A percentile compares a stretch with the other conserved stretches of the same genome.
Conservation (phyloP, 345 rosid species). For the Aegle marmelos region DNA sequence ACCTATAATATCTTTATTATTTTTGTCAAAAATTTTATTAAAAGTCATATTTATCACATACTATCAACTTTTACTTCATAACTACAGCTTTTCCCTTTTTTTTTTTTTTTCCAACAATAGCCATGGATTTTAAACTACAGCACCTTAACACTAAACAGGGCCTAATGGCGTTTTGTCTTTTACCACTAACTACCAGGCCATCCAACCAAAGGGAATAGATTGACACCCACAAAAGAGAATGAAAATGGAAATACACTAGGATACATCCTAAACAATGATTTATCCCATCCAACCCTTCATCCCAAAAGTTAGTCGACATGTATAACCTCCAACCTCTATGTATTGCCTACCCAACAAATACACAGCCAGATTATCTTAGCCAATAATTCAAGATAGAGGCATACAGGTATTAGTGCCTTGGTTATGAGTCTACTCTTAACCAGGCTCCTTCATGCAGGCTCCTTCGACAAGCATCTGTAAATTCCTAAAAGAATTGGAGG, state of each 20-base stretch:
- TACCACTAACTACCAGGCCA: neutral
- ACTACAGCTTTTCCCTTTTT: too few relatives aligned
- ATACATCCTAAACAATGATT: neutral
- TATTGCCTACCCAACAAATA: neutral
- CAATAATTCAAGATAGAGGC: neutral
- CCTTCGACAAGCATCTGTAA: neutral
- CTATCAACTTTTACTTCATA: too few relatives aligned
- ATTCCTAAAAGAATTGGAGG: neutral
- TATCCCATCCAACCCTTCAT: neutral
- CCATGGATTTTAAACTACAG: too few relatives aligned
- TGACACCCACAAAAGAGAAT: neutral
- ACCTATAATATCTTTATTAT: too few relatives aligned
- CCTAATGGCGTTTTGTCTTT: neutral
- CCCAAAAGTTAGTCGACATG: neutral
- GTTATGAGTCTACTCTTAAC: too few relatives aligned
- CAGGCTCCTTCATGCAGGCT: too few relatives aligned
- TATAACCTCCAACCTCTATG: neutral
- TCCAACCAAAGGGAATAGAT: neutral
- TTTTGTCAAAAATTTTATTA: too few relatives aligned
- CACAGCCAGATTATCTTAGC: neutral
- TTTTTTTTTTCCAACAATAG: too few relatives aligned
- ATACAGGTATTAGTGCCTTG: neutral
- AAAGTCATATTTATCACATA: too few relatives aligned
- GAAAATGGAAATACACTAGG: neutral
- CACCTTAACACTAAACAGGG: too few relatives aligned